Evolutionary conservation across 257 asterid genomes (phyloP).

Genomic region (Misopates orontium): DNA sequence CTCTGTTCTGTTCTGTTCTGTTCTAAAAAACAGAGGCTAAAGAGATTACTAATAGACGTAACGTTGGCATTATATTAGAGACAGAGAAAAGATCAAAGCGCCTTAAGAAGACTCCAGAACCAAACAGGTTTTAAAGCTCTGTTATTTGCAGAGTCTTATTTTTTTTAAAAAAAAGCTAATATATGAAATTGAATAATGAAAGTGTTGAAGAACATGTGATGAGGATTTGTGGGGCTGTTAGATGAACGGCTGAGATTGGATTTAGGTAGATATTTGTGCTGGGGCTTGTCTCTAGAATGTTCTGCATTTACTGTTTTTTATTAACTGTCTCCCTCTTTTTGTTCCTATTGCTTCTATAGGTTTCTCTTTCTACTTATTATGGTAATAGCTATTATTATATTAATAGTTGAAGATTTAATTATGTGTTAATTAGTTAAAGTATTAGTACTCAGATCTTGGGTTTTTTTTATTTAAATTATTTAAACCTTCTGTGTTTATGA

Average conservation of each 20-base stretch:
- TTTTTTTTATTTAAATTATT: too few relatives aligned
- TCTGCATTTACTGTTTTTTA: conserved; percentile 5
- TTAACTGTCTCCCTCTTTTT: too few relatives aligned
- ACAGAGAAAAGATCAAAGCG: too few relatives aligned
- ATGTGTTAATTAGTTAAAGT: too few relatives aligned
- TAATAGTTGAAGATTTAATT: too few relatives aligned
- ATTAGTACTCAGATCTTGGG: too few relatives aligned
- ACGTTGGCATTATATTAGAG: conserved; percentile 6
- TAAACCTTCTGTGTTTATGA: too few relatives aligned
- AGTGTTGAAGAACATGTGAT: not conserved
- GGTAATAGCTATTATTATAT: too few relatives aligned
- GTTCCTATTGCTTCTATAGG: too few relatives aligned
- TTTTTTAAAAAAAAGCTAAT: not conserved
- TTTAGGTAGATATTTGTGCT: conserved; percentile 30
- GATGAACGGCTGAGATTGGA: conserved; percentile 33
- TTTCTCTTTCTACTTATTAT: too few relatives aligned
- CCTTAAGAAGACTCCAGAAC: conserved; percentile 34
- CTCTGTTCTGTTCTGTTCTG: too few relatives aligned
- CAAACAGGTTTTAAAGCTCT: not conserved
- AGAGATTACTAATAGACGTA: conserved; percentile 14
- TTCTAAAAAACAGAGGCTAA: conserved; percentile 17
- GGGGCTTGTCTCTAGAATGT: conserved; percentile 37
- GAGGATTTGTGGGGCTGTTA: not conserved
- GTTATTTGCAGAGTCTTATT: not conserved
- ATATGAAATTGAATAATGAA: conserved; percentile 11